Conservation (phyloP, 208 protist species). For the Leishmania amazonensis region DNA sequence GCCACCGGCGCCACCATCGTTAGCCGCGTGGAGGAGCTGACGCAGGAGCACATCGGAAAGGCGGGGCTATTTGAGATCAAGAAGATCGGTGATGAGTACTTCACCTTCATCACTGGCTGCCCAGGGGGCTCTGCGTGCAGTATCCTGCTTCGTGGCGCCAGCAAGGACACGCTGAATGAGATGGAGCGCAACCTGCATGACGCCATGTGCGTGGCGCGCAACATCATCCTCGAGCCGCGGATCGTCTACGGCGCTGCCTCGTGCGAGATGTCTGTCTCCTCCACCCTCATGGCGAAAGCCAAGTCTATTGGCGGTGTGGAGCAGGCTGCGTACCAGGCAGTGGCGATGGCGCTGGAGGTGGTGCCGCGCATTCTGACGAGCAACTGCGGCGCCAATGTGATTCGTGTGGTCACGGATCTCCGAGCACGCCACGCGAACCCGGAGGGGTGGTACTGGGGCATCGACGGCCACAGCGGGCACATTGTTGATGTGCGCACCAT, state of each 20-base stretch:
- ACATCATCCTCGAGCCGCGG: conserved; percentile 97
- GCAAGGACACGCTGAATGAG: conserved; percentile 99
- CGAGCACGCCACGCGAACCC: conserved; percentile 92
- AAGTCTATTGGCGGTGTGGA: conserved; percentile 96
- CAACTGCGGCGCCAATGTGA: conserved; percentile 99
- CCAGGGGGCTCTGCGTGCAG: conserved; percentile 98
- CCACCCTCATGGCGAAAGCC: conserved; percentile 92
- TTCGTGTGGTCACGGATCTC: conserved; percentile 98
- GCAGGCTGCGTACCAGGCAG: conserved; percentile 97
- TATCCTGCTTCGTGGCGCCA: conserved; percentile 99
- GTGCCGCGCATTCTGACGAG: conserved; percentile 98
- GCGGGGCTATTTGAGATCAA: conserved; percentile 99
- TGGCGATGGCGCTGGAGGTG: conserved; percentile 96
- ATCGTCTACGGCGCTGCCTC: conserved; percentile 99
- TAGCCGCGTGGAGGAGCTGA: conserved; percentile 97
- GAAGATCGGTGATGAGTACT: conserved; percentile 99
- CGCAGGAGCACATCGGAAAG: conserved; percentile 97
- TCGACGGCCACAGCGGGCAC: conserved; percentile 97
- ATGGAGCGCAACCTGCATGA: conserved; percentile 99
- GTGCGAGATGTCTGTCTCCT: conserved; percentile 97
- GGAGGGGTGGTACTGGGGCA: conserved; percentile 94
- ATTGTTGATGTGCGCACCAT: conserved; percentile 96
- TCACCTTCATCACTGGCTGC: conserved; percentile 99
- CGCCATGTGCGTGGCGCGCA: conserved; percentile 98
- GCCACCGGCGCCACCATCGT: conserved; percentile 99